phyloP scores from a whole-genome alignment of 169 alveolate species.

The Babesia sp. region DNA sequence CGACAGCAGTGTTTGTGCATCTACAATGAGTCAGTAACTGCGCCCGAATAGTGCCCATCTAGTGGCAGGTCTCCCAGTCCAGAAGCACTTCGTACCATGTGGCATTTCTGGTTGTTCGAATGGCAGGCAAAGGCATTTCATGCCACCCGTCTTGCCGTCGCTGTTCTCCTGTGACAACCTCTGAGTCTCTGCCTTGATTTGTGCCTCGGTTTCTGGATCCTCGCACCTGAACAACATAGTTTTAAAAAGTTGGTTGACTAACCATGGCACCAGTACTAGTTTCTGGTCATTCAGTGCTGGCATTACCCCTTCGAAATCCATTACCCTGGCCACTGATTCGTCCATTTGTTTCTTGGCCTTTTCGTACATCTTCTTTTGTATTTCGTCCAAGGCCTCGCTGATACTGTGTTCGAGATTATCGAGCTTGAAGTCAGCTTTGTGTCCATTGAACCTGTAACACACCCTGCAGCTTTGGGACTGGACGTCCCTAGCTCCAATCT shows the following conservation, averaged over 20 bases:
- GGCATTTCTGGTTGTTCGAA: slow-evolving; percentile 88
- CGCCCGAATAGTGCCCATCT: slow-evolving; percentile 92
- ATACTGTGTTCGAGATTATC: slow-evolving; percentile 61
- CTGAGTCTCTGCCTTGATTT: slow-evolving; percentile 77
- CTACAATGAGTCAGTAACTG: slow-evolving; percentile 83
- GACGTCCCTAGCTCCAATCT: slow-evolving; percentile 96
- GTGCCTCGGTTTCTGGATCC: slow-evolving; percentile 77
- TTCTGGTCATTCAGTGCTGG: slow-evolving; percentile 81
- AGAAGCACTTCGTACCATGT: slow-evolving; percentile 91
- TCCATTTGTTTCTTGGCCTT: slow-evolving; percentile 71
- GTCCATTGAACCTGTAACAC: slow-evolving; percentile 87
- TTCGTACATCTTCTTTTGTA: slow-evolving; percentile 69
- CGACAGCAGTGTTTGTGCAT: too few relatives aligned
- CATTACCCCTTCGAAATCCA: slow-evolving; percentile 78
- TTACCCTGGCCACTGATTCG: slow-evolving; percentile 68
- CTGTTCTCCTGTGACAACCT: slow-evolving; percentile 39
- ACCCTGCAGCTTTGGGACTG: slow-evolving; percentile 86
- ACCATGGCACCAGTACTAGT: slow-evolving; percentile 89
- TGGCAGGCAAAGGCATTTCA: slow-evolving; percentile 96
- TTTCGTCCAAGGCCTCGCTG: slow-evolving; percentile 69
- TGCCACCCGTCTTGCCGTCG: slow-evolving; percentile 85
- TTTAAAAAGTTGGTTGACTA: not conserved
- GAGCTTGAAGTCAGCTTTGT: slow-evolving; percentile 77
- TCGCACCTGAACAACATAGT: slow-evolving; percentile 65
- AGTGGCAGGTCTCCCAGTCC: slow-evolving; percentile 93